Evolutionary conservation across 768 basidiomycete species (phyloP).

Genomic region (Tylopilus felleus): DNA sequence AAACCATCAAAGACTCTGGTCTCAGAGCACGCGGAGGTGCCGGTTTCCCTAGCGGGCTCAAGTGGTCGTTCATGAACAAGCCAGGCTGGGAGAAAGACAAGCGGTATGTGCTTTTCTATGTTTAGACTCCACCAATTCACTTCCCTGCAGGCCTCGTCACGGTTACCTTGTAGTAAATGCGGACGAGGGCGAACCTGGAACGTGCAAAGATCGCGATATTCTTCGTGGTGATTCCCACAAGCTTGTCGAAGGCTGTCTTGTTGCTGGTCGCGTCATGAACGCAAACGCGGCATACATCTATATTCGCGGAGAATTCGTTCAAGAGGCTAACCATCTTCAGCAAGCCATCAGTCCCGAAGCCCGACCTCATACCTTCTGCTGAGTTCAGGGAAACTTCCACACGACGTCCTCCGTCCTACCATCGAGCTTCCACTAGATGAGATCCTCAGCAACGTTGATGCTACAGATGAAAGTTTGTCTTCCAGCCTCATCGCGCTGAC

Average conservation of each 20-base stretch:
- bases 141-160: conserved; percentile 67
- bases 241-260: conserved; percentile 94
- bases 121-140: background rate
- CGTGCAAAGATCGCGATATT: conserved; percentile 99
- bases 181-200: conserved; percentile 98
- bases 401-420: conserved; percentile 63
- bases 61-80: conserved; percentile 99
- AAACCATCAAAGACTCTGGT: conserved; percentile 93
- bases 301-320: conserved; percentile 97
- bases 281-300: conserved; percentile 99
- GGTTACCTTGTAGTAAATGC: conserved; percentile 97
- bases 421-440: conserved; percentile 88
- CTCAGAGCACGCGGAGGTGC: conserved; percentile 95
- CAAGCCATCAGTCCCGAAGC: conserved; percentile 96
- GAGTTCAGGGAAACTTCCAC: conserved; percentile 54
- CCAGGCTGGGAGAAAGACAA: conserved; percentile 95
- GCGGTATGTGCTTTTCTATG: conserved; percentile 42
- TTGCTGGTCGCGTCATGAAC: conserved; percentile 97
- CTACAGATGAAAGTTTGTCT: conserved; percentile 16
- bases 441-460: conserved; percentile 44
- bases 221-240: conserved; percentile 98
- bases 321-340: conserved; percentile 90
- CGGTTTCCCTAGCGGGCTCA: conserved; percentile 93
- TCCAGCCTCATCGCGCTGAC: conserved; percentile 2
- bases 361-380: conserved; percentile 60